These are phyloP conservation scores for Erigeron philadelphicus DNA, from an alignment of 140 eudicot genomes.

Conservation along the genomic window DNA sequence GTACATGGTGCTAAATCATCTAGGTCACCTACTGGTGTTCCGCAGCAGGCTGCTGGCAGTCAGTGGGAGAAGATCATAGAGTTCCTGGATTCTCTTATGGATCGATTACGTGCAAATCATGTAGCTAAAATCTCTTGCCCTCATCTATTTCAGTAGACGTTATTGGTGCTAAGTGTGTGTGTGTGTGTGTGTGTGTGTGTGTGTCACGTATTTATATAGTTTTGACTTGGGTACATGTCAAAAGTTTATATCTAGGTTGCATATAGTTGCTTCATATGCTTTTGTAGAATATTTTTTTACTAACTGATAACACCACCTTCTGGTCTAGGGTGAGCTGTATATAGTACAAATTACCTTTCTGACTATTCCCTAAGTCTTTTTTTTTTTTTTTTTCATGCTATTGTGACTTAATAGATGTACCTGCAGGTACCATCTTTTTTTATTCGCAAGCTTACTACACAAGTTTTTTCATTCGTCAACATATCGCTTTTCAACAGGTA, in stretches of 20 bases:
- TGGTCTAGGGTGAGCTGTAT: no score
- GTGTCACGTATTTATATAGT: no score
- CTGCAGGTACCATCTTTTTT: slow-evolving; percentile 94
- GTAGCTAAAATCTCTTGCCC: slow-evolving; percentile 35
- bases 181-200: no score
- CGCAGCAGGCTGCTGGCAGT: slow-evolving; percentile 68
- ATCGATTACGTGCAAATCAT: slow-evolving; percentile 69
- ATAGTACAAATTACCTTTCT: background rate
- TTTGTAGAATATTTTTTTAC: background rate
- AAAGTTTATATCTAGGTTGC: background rate
- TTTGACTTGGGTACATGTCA: background rate
- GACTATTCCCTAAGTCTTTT: background rate
- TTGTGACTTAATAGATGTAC: slow-evolving; percentile 13
- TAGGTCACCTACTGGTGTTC: slow-evolving; percentile 68
- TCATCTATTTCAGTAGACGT: slow-evolving; percentile 2
- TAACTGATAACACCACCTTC: no score
- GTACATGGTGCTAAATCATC: slow-evolving; percentile 83
- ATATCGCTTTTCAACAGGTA: slow-evolving; percentile 97
- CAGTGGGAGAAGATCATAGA: slow-evolving; percentile 96
- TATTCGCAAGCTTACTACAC: slow-evolving; percentile 96
- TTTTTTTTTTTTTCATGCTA: background rate
- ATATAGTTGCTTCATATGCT: background rate
- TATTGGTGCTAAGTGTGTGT: background rate
- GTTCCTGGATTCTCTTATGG: slow-evolving; percentile 93
- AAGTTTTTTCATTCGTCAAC: slow-evolving; percentile 94